Evolutionary conservation across 2,329 filamentous ascomycete genomes (phyloP).

Genomic region (Didymella glomerata): DNA sequence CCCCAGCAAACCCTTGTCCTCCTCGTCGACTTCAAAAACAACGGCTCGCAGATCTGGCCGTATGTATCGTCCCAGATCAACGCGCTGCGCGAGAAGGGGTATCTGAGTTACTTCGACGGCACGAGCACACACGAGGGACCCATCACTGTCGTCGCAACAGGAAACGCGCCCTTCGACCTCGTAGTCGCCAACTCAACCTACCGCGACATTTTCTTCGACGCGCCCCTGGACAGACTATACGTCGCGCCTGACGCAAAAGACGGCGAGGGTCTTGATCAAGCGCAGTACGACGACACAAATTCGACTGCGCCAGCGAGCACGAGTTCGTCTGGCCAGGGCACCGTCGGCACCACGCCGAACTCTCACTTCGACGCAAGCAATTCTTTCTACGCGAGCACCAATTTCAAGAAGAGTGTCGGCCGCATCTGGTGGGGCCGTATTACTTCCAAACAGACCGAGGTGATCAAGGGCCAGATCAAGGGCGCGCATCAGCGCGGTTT

Average conservation of each 20-base stretch:
- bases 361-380: slow-evolving; percentile 59
- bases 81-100: slow-evolving; percentile 59
- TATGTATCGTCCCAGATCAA: slow-evolving; percentile 53
- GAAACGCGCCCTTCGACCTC: slow-evolving; percentile 61
- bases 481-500: slow-evolving; percentile 62
- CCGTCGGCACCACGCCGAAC: slow-evolving; percentile 50
- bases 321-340: slow-evolving; percentile 54
- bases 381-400: slow-evolving; percentile 71
- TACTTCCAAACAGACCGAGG: slow-evolving; percentile 55
- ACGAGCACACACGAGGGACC: slow-evolving; percentile 52
- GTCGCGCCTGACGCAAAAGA: slow-evolving; percentile 29
- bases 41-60: slow-evolving; percentile 49
- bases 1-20: slow-evolving; percentile 61
- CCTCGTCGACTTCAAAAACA: slow-evolving; percentile 61
- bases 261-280: slow-evolving; percentile 3
- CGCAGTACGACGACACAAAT: slow-evolving; percentile 14
- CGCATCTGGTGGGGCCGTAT: slow-evolving; percentile 59
- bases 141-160: slow-evolving; percentile 63
- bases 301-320: neutral
- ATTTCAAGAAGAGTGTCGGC: slow-evolving; percentile 65
- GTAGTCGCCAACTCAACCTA: slow-evolving; percentile 58
- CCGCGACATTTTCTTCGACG: slow-evolving; percentile 65
- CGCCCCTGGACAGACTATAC: slow-evolving; percentile 55
- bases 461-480: slow-evolving; percentile 61
- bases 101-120: slow-evolving; percentile 62